A percentile compares a stretch with the other conserved stretches of the same genome.
These are phyloP conservation scores for Solanum sitiens DNA, from an alignment of 257 asterid genomes.

Conservation along the genomic window DNA sequence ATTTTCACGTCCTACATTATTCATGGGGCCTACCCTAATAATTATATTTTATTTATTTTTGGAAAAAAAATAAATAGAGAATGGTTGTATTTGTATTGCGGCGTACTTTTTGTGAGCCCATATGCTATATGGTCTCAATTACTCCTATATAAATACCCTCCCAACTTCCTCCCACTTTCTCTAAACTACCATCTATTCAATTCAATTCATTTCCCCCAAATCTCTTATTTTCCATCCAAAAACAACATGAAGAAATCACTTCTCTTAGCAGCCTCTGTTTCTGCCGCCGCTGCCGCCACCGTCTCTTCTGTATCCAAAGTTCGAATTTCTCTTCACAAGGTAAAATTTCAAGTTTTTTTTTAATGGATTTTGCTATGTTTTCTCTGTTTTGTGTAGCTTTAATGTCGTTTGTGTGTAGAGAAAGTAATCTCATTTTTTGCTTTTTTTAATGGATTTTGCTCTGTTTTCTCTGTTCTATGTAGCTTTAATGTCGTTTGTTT, in stretches of 20 bases:
- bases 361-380: neutral
- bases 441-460: neutral
- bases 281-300: constrained; percentile 44
- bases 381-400: neutral
- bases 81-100: neutral
- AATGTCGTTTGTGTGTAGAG: neutral
- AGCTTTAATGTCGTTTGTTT: neutral
- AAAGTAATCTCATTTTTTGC: neutral
- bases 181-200: neutral
- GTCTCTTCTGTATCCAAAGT: constrained; percentile 21
- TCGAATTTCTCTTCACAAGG: constrained; percentile 28
- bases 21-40: neutral
- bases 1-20: neutral
- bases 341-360: neutral
- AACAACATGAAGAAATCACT: constrained; percentile 50
- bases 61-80: neutral
- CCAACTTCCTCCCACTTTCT: neutral
- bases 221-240: neutral
- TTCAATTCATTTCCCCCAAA: neutral
- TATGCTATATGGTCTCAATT: neutral
- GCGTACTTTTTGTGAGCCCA: neutral
- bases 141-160: neutral
- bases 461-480: neutral
- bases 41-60: no score
- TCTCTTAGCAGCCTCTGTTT: constrained; percentile 26